phyloP scores from a whole-genome alignment of 202 grass and related monocot genomes.

The Carex arenaria region DNA sequence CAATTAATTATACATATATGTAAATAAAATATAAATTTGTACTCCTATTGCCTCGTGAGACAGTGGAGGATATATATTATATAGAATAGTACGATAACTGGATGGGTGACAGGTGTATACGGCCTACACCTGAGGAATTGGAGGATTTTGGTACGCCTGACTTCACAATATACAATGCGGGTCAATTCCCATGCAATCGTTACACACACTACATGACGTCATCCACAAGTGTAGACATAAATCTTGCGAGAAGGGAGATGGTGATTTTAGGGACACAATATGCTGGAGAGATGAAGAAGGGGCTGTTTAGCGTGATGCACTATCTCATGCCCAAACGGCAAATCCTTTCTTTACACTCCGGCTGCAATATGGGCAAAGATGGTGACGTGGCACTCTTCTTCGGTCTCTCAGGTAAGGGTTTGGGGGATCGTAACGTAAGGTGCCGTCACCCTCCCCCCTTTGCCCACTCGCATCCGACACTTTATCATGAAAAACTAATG shows the following conservation, averaged over 20 bases:
- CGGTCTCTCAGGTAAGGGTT: conserved; percentile 89
- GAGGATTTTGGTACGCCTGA: conserved; percentile 93
- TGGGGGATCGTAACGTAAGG: conserved; percentile 27
- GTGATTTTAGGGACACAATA: conserved; percentile 99
- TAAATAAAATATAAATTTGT: conserved; percentile 2
- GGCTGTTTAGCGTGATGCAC: conserved; percentile 98
- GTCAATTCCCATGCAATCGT: conserved; percentile 98
- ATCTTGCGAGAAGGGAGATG: conserved; percentile 97
- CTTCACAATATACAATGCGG: conserved; percentile 99
- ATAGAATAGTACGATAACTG: conserved; percentile 55
- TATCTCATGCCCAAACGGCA: conserved; percentile 98
- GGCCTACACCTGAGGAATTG: conserved; percentile 91
- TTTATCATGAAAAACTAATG: conserved; percentile 18
- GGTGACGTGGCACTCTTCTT: conserved; percentile 99
- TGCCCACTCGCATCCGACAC: conserved; percentile 45
- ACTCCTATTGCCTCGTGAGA: conserved; percentile 38
- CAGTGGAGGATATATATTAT: conserved; percentile 33
- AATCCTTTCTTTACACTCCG: conserved; percentile 96
- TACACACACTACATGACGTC: conserved; percentile 99
- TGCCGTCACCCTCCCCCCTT: conserved; percentile 46
- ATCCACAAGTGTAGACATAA: conserved; percentile 93
- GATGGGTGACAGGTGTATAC: conserved; percentile 88
- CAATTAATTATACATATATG: conserved; percentile 9
- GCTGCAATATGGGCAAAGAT: conserved; percentile 92
- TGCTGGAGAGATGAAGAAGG: conserved; percentile 99